These are phyloP conservation scores for Cronartium quercuum DNA, from an alignment of 1,284 basidiomycete species.

Conservation along the genomic window DNA sequence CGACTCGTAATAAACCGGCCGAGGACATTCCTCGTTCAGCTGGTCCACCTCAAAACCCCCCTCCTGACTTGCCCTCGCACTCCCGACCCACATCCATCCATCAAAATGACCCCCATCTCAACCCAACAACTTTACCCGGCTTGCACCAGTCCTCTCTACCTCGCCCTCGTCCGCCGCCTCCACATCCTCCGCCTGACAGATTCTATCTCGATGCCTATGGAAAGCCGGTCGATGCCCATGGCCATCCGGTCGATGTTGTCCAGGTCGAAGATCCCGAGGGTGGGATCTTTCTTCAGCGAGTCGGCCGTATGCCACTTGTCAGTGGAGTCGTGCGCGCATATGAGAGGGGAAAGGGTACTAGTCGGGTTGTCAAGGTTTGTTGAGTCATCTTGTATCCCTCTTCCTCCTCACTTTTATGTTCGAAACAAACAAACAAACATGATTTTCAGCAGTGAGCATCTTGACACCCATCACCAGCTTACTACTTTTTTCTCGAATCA, in stretches of 20 bases:
- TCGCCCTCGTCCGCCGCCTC: not conserved
- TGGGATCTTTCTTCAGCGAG: conserved; percentile 45
- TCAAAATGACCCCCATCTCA: not conserved
- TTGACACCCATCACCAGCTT: not conserved
- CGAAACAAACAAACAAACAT: too few species aligned
- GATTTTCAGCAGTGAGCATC: too few species aligned
- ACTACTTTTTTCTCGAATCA: not conserved
- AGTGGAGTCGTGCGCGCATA: conserved; percentile 65
- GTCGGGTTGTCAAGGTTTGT: conserved; percentile 65
- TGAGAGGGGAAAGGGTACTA: conserved; percentile 68
- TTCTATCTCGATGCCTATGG: not conserved
- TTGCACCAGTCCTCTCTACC: not conserved
- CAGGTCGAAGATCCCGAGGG: conserved; percentile 1
- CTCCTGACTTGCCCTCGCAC: not conserved
- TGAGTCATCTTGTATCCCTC: not conserved
- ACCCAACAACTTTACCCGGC: not conserved
- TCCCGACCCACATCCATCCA: not conserved
- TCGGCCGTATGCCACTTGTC: conserved; percentile 58
- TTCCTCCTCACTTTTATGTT: too few species aligned
- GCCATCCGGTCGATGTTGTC: not conserved
- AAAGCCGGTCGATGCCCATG: not conserved
- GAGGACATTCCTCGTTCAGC: not conserved
- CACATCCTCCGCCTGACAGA: not conserved
- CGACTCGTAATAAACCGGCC: not conserved
- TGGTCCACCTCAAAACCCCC: not conserved